Base-by-base conservation (phyloP, 108 stramenopile species). In the Phaeodactylum tricornutum region DNA sequence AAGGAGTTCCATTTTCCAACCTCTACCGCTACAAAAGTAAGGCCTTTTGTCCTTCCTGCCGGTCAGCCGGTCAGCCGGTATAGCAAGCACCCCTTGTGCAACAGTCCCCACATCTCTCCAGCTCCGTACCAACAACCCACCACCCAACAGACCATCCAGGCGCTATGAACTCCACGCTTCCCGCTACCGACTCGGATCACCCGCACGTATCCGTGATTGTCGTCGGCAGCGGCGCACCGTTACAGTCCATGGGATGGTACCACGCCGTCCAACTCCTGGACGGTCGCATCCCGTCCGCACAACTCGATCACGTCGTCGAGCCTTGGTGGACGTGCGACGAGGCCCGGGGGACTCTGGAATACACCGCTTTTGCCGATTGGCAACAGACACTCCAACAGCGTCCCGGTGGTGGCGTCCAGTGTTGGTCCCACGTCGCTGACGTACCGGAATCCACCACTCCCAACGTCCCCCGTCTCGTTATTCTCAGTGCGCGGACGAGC, bases 201-300 rank as follows among this genome's bases (percentile, higher is more conserved):
- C n/a, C n/a, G n/a, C n/a, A n/a, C n/a, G 38, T 40, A 40, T 40
- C 38, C 7, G 77, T 86, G 1, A 54, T 86, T 5, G 35, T 86
- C 14, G 67, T 81, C 1, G 84, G 77, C 57, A 71, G 72, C 50
- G 77, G 79, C 1, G 34, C 59, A 1, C 83, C 83, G 0, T 67
- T 72, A 16, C 66, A 67, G 20, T 64, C 76, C 17, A 87, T 91
- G 89, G 89, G 89, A 17, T 86, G 84, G 84, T 91, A 81, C 43
- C 89, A 91, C 53, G 72, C 77, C 14, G 62, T 74, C 5, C 89
- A 91, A 59, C 51, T 91, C 8, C 23, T 91, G 47, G 66, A 84
- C 43, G 45, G 53, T 21, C 63, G 72, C 17, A 39, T 46, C 41
- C 34, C 29, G 57, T 58, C 19, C 36, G 62, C 50, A 32, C 61